These are phyloP conservation scores for Trichosporon sp. DNA, from an alignment of 1,284 basidiomycete species.

Conservation along the genomic window DNA sequence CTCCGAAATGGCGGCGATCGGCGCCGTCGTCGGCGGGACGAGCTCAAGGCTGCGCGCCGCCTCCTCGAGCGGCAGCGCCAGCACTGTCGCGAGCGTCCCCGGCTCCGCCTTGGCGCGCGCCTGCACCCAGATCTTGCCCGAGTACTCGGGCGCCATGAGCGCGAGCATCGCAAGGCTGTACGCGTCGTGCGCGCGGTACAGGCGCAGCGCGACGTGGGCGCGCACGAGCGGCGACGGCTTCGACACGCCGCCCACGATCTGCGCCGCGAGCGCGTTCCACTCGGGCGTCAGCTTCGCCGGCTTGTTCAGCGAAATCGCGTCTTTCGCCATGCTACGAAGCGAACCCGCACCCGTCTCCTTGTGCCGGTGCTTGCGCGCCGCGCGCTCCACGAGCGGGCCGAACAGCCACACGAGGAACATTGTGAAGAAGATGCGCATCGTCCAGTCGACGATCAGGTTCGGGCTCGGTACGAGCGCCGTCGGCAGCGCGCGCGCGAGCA, in stretches of 20 bases:
- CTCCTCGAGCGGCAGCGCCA: slow-evolving; percentile 39
- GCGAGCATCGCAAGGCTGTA: slow-evolving; percentile 41
- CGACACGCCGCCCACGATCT: slow-evolving; percentile 27
- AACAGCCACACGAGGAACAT: slow-evolving; percentile 29
- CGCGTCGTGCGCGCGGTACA: slow-evolving; percentile 28
- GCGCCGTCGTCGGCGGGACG: slow-evolving; percentile 32
- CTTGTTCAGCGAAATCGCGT: slow-evolving; percentile 15
- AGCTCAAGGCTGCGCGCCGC: slow-evolving; percentile 31
- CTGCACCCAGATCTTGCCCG: slow-evolving; percentile 31
- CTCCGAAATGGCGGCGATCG: slow-evolving; percentile 44
- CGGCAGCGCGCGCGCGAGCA: slow-evolving; percentile 33
- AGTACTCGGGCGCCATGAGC: slow-evolving; percentile 31
- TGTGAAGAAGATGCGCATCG: slow-evolving; percentile 36
- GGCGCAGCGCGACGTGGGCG: slow-evolving; percentile 31
- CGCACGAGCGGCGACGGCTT: slow-evolving; percentile 19
- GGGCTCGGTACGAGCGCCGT: slow-evolving; percentile 28
- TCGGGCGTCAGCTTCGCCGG: slow-evolving; percentile 12
- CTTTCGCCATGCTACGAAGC: slow-evolving; percentile 19
- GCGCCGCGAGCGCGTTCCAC: slow-evolving; percentile 32
- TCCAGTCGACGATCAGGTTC: slow-evolving; percentile 39
- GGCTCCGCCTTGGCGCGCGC: slow-evolving; percentile 31
- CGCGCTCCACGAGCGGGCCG: slow-evolving; percentile 26
- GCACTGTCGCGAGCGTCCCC: slow-evolving; percentile 33
- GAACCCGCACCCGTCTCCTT: slow-evolving; percentile 22
- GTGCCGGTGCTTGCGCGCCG: slow-evolving; percentile 17